Conservation (phyloP, 2,329 filamentous ascomycete species). For the Diaporthe destruens region DNA sequence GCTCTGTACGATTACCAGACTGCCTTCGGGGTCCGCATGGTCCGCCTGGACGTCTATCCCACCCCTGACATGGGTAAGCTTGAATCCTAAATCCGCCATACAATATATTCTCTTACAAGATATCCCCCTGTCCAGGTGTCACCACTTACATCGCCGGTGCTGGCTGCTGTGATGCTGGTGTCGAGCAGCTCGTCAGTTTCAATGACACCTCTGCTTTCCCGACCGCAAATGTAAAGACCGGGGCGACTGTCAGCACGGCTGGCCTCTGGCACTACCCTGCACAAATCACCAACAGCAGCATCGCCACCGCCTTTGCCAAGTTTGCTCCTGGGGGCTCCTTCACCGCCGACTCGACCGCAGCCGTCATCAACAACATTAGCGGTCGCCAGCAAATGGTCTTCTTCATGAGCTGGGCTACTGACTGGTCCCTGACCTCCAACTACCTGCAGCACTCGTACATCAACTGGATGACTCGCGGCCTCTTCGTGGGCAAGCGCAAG, state of each 20-base stretch:
- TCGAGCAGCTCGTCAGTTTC: conserved; percentile 66
- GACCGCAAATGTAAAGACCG: conserved; percentile 65
- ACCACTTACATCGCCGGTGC: conserved; percentile 43
- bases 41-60: conserved; percentile 70
- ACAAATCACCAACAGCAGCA: conserved; percentile 63
- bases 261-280: conserved; percentile 72
- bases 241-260: conserved; percentile 60
- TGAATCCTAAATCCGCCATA: conserved; percentile 39
- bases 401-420: conserved; percentile 64
- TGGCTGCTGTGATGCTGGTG: conserved; percentile 61
- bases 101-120: conserved; percentile 9
- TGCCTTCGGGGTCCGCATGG: conserved; percentile 70
- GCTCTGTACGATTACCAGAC: conserved; percentile 69
- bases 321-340: conserved; percentile 61
- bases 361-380: conserved; percentile 70
- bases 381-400: conserved; percentile 72
- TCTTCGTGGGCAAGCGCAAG: conserved; percentile 68
- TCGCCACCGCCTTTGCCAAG: conserved; percentile 66
- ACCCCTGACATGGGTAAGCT: conserved; percentile 61
- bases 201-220: conserved; percentile 66
- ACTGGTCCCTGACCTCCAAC: conserved; percentile 63
- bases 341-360: conserved; percentile 59
- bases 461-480: conserved; percentile 70
- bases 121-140: conserved; percentile 39
- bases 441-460: conserved; percentile 73